Evolutionary conservation across 345 rosid species (phyloP).

Genomic region (Cardiospermum halicacabum): DNA sequence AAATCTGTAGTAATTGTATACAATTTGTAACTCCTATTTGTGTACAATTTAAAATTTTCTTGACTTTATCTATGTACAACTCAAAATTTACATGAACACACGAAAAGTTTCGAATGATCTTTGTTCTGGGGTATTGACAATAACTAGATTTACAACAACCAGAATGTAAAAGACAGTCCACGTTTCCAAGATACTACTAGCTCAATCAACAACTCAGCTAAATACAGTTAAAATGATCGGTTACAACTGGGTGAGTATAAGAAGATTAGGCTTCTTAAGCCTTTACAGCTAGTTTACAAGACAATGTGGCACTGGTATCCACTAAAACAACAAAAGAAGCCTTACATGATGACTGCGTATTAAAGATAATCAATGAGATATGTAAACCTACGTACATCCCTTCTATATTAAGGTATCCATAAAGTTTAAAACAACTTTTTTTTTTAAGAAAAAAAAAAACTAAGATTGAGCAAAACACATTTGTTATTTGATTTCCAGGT

Average conservation of each 20-base stretch:
- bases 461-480: too few relatives aligned
- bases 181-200: slow-evolving; percentile 14
- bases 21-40: slow-evolving; percentile 1
- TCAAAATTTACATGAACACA: slow-evolving; percentile 3
- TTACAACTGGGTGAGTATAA: slow-evolving; percentile 19
- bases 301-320: slow-evolving; percentile 12
- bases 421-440: too few relatives aligned
- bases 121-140: background rate
- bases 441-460: too few relatives aligned
- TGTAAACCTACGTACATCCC: slow-evolving; percentile 16
- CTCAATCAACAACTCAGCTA: slow-evolving; percentile 16
- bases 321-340: slow-evolving; percentile 24
- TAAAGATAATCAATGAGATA: slow-evolving; percentile 18
- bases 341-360: slow-evolving; percentile 26
- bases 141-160: slow-evolving; percentile 8
- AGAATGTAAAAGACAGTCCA: slow-evolving; percentile 16
- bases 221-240: slow-evolving; percentile 1
- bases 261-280: slow-evolving; percentile 18
- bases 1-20: slow-evolving; percentile 15
- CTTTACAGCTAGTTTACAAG: slow-evolving; percentile 28
- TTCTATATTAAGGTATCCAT: slow-evolving; percentile 12
- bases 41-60: too few relatives aligned
- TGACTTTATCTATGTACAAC: too few relatives aligned
- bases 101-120: background rate
- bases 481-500: too few relatives aligned